Conservation (phyloP, 2,329 filamentous ascomycete genomes). For the Pseudonectria foliicola region DNA sequence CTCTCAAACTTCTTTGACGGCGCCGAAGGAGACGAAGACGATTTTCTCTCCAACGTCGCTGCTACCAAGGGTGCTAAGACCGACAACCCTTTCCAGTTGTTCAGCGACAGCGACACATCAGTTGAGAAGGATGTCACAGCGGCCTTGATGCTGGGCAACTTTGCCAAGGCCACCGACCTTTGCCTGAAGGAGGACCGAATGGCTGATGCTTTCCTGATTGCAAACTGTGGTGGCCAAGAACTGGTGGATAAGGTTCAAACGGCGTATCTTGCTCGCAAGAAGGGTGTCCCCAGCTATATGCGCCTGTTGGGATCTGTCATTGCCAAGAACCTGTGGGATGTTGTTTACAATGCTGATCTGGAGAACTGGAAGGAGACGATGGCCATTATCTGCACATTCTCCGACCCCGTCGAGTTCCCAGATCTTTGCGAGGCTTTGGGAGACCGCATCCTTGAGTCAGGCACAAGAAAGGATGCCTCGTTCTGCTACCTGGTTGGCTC, state of each 20-base stretch:
- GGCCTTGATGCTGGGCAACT: slow-evolving; percentile 82
- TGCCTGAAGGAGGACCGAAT: slow-evolving; percentile 84
- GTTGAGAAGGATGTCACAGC: slow-evolving; percentile 83
- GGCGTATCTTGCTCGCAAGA: slow-evolving; percentile 79
- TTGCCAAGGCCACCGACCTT: slow-evolving; percentile 81
- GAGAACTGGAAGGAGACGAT: slow-evolving; percentile 95
- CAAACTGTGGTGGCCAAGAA: slow-evolving; percentile 89
- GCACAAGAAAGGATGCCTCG: slow-evolving; percentile 78
- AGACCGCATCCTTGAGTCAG: slow-evolving; percentile 77
- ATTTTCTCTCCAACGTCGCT: slow-evolving; percentile 77
- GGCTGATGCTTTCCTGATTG: slow-evolving; percentile 96
- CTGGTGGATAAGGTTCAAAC: slow-evolving; percentile 91
- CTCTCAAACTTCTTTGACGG: slow-evolving; percentile 77
- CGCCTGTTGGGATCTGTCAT: slow-evolving; percentile 86
- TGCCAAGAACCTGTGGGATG: slow-evolving; percentile 94
- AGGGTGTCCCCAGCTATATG: slow-evolving; percentile 81
- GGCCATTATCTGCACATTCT: slow-evolving; percentile 92
- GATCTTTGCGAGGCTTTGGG: slow-evolving; percentile 93
- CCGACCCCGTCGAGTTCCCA: slow-evolving; percentile 82
- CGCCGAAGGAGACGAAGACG: slow-evolving; percentile 59
- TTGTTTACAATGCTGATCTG: slow-evolving; percentile 92
- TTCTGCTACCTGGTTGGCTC: slow-evolving; percentile 96
- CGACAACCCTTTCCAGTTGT: slow-evolving; percentile 88
- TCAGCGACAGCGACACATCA: slow-evolving; percentile 73
- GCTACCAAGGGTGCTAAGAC: slow-evolving; percentile 89